Base-by-base conservation (phyloP, 73 alveolate species). In the Urostyla sp. region DNA sequence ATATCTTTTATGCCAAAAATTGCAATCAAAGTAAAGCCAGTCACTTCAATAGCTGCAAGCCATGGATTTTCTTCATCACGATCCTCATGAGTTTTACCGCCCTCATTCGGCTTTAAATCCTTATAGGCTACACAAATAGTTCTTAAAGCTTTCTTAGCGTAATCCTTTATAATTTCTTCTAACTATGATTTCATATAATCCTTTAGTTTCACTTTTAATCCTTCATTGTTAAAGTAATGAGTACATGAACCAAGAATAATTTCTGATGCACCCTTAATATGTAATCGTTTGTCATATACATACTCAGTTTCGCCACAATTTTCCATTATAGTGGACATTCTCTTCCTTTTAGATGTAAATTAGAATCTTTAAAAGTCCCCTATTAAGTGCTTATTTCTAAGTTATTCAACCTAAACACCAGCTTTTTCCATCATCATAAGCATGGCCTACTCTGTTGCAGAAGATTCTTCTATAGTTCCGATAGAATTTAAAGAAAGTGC, bases 231-330 rank as follows among this genome's bases (percentile, higher is more conserved):
- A 32, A 90, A 32, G 60, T 53, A 91, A 32, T 61, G 45, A 20
- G 74, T 78, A 67, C 94, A 87, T n/a, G 87, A 52, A 51, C 49
- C 72, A 15, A 87, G 55, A 20, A 87, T 34, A 16, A 87, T 85
- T 75, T 87, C 94, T 4, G 91, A 87, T 30, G 96, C 96, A 34
- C 96, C 96, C 69, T 89, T 89, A 80, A 89, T 75, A 30, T 84
- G 90, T 16, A 89, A 23, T 48, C 88, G 11, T 46, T 72, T 72
- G 35, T 72, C 84, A 24, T 48, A 50, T 5, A 37, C 55, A 72
- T 24, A 72, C 80, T 89, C 76, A 69, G 75, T 85, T 0, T 88
- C 93, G 50, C 76, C 80, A 37, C 55, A 72, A 20, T 72, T 54
- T 56, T 60, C 59, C 30, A 89, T 75, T 30, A 89, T 85, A 1